phyloP scores from a whole-genome alignment of 208 protist genomes.

The Phytomonas serpens region DNA sequence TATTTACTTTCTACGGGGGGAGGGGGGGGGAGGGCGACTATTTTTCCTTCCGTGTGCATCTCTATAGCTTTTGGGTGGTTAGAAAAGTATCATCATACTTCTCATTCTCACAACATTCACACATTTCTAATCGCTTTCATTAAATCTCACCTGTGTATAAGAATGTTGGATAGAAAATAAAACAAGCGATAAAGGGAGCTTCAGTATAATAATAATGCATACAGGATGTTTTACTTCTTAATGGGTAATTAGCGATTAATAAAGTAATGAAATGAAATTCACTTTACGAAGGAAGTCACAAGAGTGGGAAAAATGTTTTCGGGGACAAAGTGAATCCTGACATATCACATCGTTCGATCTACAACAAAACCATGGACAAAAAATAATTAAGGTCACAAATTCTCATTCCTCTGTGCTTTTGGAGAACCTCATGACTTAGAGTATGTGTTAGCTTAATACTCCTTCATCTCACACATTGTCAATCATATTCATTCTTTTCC shows the following conservation, averaged over 20 bases:
- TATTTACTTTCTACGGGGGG: no score
- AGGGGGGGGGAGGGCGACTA: no score
- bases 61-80: not conserved
- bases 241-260: not conserved
- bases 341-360: not conserved
- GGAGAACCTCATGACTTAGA: not conserved
- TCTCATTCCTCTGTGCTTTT: not conserved
- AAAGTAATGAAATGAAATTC: not conserved
- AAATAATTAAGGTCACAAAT: not conserved
- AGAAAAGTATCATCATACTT: not conserved
- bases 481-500: not conserved
- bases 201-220: not conserved
- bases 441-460: not conserved
- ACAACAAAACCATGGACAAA: not conserved
- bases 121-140: not conserved
- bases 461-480: not conserved
- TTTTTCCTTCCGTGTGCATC: not conserved
- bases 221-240: not conserved
- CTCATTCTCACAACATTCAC: not conserved
- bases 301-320: not conserved
- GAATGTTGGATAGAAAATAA: not conserved
- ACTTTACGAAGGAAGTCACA: not conserved
- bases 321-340: not conserved
- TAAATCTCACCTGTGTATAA: not conserved
- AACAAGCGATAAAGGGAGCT: not conserved